phyloP scores from a whole-genome alignment of 257 asterid genomes.

The Solanum sitiens region DNA sequence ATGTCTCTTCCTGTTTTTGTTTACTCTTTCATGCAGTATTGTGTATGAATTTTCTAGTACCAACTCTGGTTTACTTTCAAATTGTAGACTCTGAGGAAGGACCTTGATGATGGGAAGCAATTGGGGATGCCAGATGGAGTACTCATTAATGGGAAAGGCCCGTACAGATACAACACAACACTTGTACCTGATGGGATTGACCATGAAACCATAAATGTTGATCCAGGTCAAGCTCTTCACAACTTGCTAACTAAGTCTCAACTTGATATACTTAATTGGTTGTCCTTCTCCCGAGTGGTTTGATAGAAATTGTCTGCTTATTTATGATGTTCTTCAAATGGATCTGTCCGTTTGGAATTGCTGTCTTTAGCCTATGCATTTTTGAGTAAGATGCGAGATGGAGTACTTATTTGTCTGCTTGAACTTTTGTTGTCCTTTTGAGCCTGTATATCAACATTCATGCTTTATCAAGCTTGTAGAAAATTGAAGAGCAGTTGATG shows the following conservation, averaged over 20 bases:
- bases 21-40: neutral
- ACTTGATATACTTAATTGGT: neutral
- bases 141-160: conserved; percentile 95
- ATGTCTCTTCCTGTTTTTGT: neutral
- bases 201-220: conserved; percentile 67
- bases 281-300: neutral
- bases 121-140: conserved; percentile 97
- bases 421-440: neutral
- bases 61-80: neutral
- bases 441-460: neutral
- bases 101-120: conserved; percentile 56
- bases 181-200: conserved; percentile 82
- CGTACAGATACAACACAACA: conserved; percentile 67
- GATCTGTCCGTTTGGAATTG: neutral
- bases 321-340: neutral
- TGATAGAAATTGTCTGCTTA: neutral
- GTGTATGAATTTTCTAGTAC: neutral
- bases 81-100: conserved; percentile 48
- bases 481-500: neutral
- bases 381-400: neutral
- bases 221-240: conserved; percentile 52
- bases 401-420: too few relatives aligned
- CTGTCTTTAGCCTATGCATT: neutral
- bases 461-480: neutral
- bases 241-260: neutral